A percentile compares a stretch with the other conserved stretches of the same genome.
phyloP scores from a whole-genome alignment of 2,329 filamentous ascomycete species.

The Colletotrichum sojae region DNA sequence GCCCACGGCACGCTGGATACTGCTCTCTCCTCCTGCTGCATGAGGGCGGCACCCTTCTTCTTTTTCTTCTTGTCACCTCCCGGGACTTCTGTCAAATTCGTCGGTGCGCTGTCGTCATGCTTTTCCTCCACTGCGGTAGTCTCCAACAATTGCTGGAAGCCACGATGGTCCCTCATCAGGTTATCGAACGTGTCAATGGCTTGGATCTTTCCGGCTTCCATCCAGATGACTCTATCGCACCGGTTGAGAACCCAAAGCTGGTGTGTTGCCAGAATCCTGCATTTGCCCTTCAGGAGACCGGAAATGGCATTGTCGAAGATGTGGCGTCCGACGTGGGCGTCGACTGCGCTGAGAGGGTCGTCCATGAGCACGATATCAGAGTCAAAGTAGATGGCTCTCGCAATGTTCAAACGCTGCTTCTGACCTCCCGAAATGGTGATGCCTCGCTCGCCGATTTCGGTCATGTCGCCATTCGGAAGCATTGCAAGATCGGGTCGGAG shows the following conservation, averaged over 20 bases:
- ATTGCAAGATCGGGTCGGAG: conserved; percentile 90
- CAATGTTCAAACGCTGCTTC: conserved; percentile 95
- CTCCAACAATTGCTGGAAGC: conserved; percentile 88
- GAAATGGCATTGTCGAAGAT: conserved; percentile 96
- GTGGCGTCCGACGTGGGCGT: conserved; percentile 78
- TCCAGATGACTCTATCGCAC: conserved; percentile 93
- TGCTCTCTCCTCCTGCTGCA: conserved; percentile 81
- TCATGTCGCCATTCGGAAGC: conserved; percentile 89
- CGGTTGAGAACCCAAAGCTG: conserved; percentile 93
- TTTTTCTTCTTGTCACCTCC: conserved; percentile 64
- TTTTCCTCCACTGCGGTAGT: conserved; percentile 82
- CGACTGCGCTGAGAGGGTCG: conserved; percentile 77
- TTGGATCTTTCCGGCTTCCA: conserved; percentile 87
- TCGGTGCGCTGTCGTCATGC: conserved; percentile 63
- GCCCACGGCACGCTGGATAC: conserved; percentile 83
- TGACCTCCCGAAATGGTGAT: conserved; percentile 97
- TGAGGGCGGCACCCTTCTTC: conserved; percentile 73
- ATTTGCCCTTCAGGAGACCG: conserved; percentile 89
- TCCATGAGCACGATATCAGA: conserved; percentile 79
- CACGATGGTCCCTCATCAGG: conserved; percentile 83
- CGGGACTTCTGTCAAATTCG: conserved; percentile 58
- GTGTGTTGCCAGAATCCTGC: conserved; percentile 92
- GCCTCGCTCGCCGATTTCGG: conserved; percentile 94
- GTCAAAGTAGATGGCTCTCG: conserved; percentile 81
- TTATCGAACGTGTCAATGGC: conserved; percentile 92